phyloP scores from a whole-genome alignment of 2,329 filamentous ascomycete species.

The Aspergillus persii region DNA sequence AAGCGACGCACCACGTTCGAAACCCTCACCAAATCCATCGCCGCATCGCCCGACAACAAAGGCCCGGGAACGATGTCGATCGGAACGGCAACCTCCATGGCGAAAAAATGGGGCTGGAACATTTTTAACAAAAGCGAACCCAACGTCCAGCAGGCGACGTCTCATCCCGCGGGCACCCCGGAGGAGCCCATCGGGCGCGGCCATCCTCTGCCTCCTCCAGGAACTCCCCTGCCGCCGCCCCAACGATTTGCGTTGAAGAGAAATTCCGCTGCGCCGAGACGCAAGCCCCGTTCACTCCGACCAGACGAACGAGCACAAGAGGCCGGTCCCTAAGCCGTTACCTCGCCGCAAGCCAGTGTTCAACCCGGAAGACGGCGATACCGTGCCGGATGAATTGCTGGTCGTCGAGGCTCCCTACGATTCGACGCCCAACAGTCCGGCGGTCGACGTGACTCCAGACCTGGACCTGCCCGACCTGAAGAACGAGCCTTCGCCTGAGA shows the following conservation, averaged over 20 bases:
- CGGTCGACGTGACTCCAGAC: constrained; percentile 20
- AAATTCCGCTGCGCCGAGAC: constrained; percentile 58
- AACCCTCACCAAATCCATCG: constrained; percentile 26
- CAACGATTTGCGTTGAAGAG: constrained; percentile 58
- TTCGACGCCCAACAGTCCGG: constrained; percentile 50
- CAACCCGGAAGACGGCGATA: constrained; percentile 31
- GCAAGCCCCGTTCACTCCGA: constrained; percentile 61
- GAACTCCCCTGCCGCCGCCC: constrained; percentile 71
- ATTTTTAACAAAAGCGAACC: constrained; percentile 47
- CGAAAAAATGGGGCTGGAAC: constrained; percentile 60
- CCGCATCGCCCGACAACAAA: constrained; percentile 33
- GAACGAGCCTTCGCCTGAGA: neutral
- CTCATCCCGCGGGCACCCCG: constrained; percentile 44
- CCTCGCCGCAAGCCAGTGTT: constrained; percentile 44
- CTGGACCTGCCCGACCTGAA: constrained; percentile 12
- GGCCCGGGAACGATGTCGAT: constrained; percentile 43
- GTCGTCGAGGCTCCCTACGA: constrained; percentile 65
- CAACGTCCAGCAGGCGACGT: constrained; percentile 41
- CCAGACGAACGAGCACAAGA: constrained; percentile 29
- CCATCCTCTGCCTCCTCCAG: constrained; percentile 76
- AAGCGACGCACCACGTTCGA: constrained; percentile 32
- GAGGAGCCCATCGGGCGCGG: constrained; percentile 78
- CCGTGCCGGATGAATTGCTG: constrained; percentile 53
- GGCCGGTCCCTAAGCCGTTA: constrained; percentile 42
- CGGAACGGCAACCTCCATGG: constrained; percentile 53